These are phyloP conservation scores for Hypoxylon lenormandii DNA, from an alignment of 495 filamentous ascomycete genomes.

Conservation along the genomic window DNA sequence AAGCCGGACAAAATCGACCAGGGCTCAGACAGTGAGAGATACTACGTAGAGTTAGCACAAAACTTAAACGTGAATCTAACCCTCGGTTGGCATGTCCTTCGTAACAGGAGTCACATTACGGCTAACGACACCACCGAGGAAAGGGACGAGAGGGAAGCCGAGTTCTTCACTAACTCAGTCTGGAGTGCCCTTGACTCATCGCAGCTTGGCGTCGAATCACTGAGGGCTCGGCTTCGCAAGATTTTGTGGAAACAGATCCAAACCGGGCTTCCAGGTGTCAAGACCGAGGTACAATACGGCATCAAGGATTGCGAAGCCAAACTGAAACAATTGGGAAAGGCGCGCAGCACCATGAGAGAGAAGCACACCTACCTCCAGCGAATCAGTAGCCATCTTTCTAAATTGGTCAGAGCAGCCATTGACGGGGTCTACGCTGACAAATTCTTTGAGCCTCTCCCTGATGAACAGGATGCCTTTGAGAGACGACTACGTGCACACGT, in stretches of 20 bases:
- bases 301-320: constrained; percentile 37
- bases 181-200: constrained; percentile 33
- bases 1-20: constrained; percentile 63
- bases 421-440: constrained; percentile 45
- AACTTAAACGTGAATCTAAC: constrained; percentile 61
- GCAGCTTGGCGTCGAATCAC: constrained; percentile 33
- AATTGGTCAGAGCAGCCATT: constrained; percentile 36
- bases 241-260: constrained; percentile 45
- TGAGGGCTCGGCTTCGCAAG: constrained; percentile 37
- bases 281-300: constrained; percentile 37
- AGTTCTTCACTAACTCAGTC: constrained; percentile 49
- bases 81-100: constrained; percentile 65
- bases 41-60: constrained; percentile 57
- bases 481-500: constrained; percentile 51
- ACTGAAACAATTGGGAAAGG: constrained; percentile 40
- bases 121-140: constrained; percentile 50
- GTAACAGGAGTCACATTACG: constrained; percentile 58
- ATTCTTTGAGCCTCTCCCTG: constrained; percentile 45
- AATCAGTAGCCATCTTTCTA: constrained; percentile 40
- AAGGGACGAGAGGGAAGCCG: constrained; percentile 50
- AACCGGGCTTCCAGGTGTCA: constrained; percentile 39
- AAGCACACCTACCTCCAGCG: constrained; percentile 59
- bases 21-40: constrained; percentile 56
- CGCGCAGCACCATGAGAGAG: constrained; percentile 50
- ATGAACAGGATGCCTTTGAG: constrained; percentile 42